Percentiles rank a stretch among this genome's conserved stretches.
These are phyloP conservation scores for Clathrus columnatus DNA, from an alignment of 768 basidiomycete species.

Conservation along the genomic window DNA sequence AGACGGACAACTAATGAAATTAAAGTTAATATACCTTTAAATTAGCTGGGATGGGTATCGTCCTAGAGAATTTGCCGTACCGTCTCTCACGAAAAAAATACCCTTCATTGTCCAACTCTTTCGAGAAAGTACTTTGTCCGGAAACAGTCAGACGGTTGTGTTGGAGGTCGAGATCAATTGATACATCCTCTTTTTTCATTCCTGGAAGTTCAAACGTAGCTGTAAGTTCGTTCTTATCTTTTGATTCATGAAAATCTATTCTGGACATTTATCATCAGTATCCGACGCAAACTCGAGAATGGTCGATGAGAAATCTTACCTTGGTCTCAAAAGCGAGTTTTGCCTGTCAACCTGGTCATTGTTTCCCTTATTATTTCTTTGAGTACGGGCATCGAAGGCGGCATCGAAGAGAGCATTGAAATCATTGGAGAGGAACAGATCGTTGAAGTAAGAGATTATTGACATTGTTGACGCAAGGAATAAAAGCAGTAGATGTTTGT, in stretches of 20 bases:
- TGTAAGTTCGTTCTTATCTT: conserved; percentile 32
- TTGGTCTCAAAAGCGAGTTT: neutral
- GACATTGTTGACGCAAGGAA: conserved; percentile 4
- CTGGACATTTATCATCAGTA: neutral
- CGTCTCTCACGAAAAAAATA: conserved; percentile 39
- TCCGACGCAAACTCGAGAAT: neutral
- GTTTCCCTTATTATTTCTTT: neutral
- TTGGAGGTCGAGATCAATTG: conserved; percentile 40
- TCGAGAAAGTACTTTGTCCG: conserved; percentile 30
- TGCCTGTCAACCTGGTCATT: neutral
- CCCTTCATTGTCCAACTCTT: conserved; percentile 26
- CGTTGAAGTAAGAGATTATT: neutral
- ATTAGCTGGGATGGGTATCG: conserved; percentile 38
- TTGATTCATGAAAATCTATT: conserved; percentile 40
- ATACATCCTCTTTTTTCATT: conserved; percentile 38
- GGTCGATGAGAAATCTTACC: neutral
- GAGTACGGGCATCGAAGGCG: neutral
- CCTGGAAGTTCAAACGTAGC: conserved; percentile 51
- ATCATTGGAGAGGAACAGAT: conserved; percentile 2
- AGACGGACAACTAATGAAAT: neutral
- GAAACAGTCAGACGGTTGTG: conserved; percentile 40
- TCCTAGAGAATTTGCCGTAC: conserved; percentile 40
- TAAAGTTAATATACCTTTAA: conserved; percentile 30
- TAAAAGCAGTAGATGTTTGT: too few species aligned
- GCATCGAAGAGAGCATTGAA: conserved; percentile 1